Evolutionary conservation across 768 basidiomycete species (phyloP), one percentile per base, ranked within the genome.

Genomic region (Suillus discolor): DNA sequence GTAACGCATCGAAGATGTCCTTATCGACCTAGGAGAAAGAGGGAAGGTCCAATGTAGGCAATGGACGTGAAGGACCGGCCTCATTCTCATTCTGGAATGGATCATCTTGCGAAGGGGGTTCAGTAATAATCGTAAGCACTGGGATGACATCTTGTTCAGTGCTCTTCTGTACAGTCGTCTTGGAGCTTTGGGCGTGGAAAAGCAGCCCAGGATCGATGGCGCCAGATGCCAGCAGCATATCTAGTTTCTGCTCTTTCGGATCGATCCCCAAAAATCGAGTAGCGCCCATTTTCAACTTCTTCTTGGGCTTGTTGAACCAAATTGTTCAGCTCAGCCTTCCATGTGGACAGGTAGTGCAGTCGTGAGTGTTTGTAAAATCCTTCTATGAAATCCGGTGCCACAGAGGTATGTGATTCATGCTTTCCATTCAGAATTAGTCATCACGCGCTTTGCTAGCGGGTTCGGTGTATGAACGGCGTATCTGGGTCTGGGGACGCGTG

Each of bases 281-380:
- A 97, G 77, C 66, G 85, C 84, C 75, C 78, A 15, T 70, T 74
- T 72, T 93, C 91, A 0, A 86, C 87, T 12, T 84, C 84, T 67
- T 89, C 88, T 71, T 93, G 92, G 0, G 96, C 93, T 71, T 92
- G 86, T 20, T 86, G 82, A 1, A 97, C 92, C 12, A 97, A 84
- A 20, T 82, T 80, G 71, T 89, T 89, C 45, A 98, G 82, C 71
- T 99, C 96, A 0, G 92, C 85, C 76, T 99, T 99, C 93, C 94
- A 97, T 2, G 88, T 90, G 6, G 92, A 89, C 13, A 99, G 78
- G 72, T 96, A 91, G 70, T 99, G 97, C n/a, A 99, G 80, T 2
- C 97, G 90, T 1, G 92, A 94, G 72, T 97, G 91, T 73, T 86
- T 87, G 78, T 88, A 89, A 73, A 88, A 97, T 0, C 87, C 90